Evolutionary conservation across 768 basidiomycete genomes (phyloP), one percentile per base, ranked within the genome.

Genomic region (Pisolithus albus): DNA sequence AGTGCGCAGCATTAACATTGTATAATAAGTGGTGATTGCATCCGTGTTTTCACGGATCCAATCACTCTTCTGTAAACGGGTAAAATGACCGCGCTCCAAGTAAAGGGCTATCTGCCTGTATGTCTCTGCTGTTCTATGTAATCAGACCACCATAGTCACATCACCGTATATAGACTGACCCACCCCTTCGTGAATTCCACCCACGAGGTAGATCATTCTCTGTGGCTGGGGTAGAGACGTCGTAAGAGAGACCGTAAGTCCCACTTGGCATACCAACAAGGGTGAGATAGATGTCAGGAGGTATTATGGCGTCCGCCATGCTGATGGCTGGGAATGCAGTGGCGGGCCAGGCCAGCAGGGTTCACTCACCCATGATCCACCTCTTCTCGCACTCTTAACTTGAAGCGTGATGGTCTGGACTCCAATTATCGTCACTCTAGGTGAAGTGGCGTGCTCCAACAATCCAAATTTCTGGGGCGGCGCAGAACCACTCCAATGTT

Each of bases 161-260:
- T 5, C 6, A 10, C n/a, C 6, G 30, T 30, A 30, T 9, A 30
- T 5, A 41, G 18, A 43, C 10, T 30, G 30, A 18, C 30, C n/a
- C 19, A 50, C 51, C 18, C 9, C 45, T n/a, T 5, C 1, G 1
- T n/a, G 45, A 8, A 36, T 52, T n/a, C 51, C 51, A 52, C 8
- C 44, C 51, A 13, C 6, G 11, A 6, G 51, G 51, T 4, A 52
- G 21, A 32, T 52, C 24, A n/a, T 43, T 37, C 16, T 40, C 34
- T n/a, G 34, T 46, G 23, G 13, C 26, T 16, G 19, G 23, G 16
- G 46, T 52, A 19, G 26, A 52, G 15, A 52, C 30, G 24, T 46
- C 46, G 39, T 52, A 42, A 2, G 44, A 46, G 16, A 52, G 46
- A 36, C 51, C 51, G 46, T 51, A 51, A 13, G 44, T 30, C 6